Percentiles rank a stretch among this genome's conserved stretches.
These are phyloP conservation scores for Neurospora cerealis DNA, from an alignment of 495 filamentous ascomycete species.

Conservation along the genomic window DNA sequence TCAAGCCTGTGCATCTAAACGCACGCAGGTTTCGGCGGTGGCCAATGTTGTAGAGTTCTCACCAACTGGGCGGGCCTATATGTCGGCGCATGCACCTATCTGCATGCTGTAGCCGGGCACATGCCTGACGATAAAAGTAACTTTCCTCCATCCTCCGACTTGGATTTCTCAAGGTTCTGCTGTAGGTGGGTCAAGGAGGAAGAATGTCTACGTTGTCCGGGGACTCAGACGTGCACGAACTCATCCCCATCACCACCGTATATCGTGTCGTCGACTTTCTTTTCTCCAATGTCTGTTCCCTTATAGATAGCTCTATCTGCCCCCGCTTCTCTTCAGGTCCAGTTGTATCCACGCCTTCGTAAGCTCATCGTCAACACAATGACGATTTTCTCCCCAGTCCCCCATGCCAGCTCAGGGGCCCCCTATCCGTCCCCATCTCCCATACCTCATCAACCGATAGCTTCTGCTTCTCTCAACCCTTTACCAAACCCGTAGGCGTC, in stretches of 20 bases:
- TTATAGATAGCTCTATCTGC: no score
- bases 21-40: not conserved
- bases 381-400: no score
- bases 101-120: not conserved
- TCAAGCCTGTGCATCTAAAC: not conserved
- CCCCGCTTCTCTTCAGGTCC: no score
- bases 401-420: no score
- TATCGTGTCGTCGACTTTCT: accelerated
- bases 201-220: not conserved
- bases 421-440: no score
- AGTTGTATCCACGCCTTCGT: no score
- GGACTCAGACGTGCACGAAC: not conserved
- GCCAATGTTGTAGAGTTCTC: not conserved
- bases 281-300: not conserved
- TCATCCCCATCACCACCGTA: accelerated
- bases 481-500: no score
- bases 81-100: not conserved
- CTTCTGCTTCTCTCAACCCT: no score
- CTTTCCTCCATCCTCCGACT: not conserved
- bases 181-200: not conserved
- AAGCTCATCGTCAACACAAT: no score
- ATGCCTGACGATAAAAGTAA: not conserved
- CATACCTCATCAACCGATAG: no score
- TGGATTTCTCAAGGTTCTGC: not conserved
- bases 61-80: not conserved